Evolutionary conservation across 148 eudicot species (phyloP), one percentile per base, ranked within the genome.

Genomic region (Amaranthus hypochondriacus): DNA sequence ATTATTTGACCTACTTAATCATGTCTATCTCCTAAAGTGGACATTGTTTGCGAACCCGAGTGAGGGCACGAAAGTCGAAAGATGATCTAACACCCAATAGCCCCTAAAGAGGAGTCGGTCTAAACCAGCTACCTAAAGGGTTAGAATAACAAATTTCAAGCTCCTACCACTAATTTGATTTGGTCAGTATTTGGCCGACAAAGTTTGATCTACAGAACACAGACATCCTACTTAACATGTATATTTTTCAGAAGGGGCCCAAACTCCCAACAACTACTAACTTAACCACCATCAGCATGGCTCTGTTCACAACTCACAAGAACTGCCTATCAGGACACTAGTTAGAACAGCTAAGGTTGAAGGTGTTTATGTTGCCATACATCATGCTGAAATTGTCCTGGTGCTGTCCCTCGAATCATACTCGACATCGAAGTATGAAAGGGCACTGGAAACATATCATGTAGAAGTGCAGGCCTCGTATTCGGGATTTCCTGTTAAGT

Each of bases 391-490:
- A 73, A 77, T 70, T 76, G 84, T 14, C 72, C 15, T 54, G 85
- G 76, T 14, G 85, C 69, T 59, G 74, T 66, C 52, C 81, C 77
- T 67, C 64, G 87, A 74, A 76, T 71, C 77, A 82, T 75, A 52
- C 47, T 76, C 7, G 84, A 76, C 44, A 69, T 74, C 60, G 51
- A 71, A 62, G 63, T 75, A 75, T 77, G 85, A 42, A 79, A 82
- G 76, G 82, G 85, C 54, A 69, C 75, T 5, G 85, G 85, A 67
- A 82, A 77, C 81, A 80, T 75, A 67, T 77, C 80, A 54, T 82
- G 87, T 48, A 82, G 56, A 74, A 79, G 83, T n/a, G 76, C 82
- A 39, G 85, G 79, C 72, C 87, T 81, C 15, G 76, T 74, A 71
- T 75, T 82, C 57, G 82, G 71, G 47, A 72, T 75, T 79, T 82